Conservation (phyloP, 2,329 filamentous ascomycete genomes). For the Ramichloridium luteum region DNA sequence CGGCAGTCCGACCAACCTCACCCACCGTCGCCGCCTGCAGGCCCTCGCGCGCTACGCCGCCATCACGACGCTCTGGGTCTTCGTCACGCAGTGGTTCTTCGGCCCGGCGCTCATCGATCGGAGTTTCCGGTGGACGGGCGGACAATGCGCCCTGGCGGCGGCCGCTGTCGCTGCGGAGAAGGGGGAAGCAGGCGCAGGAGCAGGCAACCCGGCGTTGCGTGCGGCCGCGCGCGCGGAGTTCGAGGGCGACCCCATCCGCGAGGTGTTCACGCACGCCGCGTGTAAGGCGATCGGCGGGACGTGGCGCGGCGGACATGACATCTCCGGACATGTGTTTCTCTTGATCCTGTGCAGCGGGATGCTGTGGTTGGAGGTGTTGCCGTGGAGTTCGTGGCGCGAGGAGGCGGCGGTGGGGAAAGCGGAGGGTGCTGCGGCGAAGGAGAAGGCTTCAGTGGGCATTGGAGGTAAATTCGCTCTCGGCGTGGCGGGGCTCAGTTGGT, state of each 20-base stretch:
- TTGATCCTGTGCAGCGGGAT: slow-evolving; percentile 74
- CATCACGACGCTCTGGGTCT: slow-evolving; percentile 67
- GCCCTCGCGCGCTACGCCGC: slow-evolving; percentile 56
- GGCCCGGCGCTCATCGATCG: slow-evolving; percentile 83
- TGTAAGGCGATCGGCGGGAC: slow-evolving; percentile 72
- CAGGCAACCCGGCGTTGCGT: too few relatives aligned
- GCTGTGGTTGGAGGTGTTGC: slow-evolving; percentile 67
- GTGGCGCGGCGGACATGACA: slow-evolving; percentile 92
- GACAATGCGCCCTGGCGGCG: slow-evolving; percentile 51
- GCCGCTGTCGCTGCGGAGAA: slow-evolving; percentile 30
- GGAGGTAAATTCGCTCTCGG: slow-evolving; percentile 43
- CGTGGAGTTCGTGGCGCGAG: slow-evolving; percentile 34
- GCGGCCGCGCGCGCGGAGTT: too few relatives aligned
- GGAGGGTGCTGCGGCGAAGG: slow-evolving; percentile 26
- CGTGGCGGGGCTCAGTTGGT: slow-evolving; percentile 62
- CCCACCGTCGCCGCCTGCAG: slow-evolving; percentile 36
- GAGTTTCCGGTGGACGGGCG: slow-evolving; percentile 77
- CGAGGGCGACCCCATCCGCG: slow-evolving; percentile 30
- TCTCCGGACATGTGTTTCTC: slow-evolving; percentile 89
- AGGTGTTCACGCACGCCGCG: slow-evolving; percentile 58
- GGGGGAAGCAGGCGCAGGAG: slow-evolving; percentile 28
- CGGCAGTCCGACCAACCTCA: slow-evolving; percentile 20
- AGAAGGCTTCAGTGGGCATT: slow-evolving; percentile 26
- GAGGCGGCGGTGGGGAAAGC: slow-evolving; percentile 25
- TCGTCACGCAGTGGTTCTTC: slow-evolving; percentile 95